These are phyloP conservation scores for Aureobasidium sp. DNA, from an alignment of 2,329 filamentous ascomycete genomes.

Conservation along the genomic window DNA sequence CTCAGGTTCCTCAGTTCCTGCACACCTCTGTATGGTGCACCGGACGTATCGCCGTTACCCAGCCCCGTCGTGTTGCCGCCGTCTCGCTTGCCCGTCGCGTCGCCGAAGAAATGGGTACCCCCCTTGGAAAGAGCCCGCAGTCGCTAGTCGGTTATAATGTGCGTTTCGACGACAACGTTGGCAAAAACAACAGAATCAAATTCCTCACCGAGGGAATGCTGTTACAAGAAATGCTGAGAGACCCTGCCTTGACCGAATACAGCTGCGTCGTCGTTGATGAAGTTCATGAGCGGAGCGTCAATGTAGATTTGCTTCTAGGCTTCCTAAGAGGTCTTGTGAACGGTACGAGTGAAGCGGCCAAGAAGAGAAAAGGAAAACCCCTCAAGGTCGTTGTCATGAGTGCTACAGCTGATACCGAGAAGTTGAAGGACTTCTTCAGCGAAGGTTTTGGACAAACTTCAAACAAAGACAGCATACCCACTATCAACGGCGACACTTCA, in stretches of 20 bases:
- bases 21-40: constrained; percentile 73
- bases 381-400: constrained; percentile 95
- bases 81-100: constrained; percentile 86
- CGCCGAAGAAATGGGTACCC: constrained; percentile 69
- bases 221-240: constrained; percentile 83
- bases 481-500: not conserved
- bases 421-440: constrained; percentile 69
- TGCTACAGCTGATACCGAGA: constrained; percentile 84
- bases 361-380: constrained; percentile 61
- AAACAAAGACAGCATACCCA: not conserved
- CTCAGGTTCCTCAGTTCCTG: constrained; percentile 89
- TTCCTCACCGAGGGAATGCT: constrained; percentile 96
- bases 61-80: constrained; percentile 87
- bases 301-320: constrained; percentile 84
- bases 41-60: constrained; percentile 85
- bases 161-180: constrained; percentile 81
- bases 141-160: constrained; percentile 85
- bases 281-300: constrained; percentile 91
- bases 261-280: constrained; percentile 91
- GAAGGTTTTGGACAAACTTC: constrained; percentile 17
- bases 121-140: constrained; percentile 51
- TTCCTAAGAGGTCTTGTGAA: constrained; percentile 75
- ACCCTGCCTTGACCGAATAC: constrained; percentile 76
- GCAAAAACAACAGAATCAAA: constrained; percentile 79
- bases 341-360: constrained; percentile 51